These are phyloP conservation scores for Candida sanyiensis DNA, from an alignment of 805 yeast genomes.

Conservation along the genomic window DNA sequence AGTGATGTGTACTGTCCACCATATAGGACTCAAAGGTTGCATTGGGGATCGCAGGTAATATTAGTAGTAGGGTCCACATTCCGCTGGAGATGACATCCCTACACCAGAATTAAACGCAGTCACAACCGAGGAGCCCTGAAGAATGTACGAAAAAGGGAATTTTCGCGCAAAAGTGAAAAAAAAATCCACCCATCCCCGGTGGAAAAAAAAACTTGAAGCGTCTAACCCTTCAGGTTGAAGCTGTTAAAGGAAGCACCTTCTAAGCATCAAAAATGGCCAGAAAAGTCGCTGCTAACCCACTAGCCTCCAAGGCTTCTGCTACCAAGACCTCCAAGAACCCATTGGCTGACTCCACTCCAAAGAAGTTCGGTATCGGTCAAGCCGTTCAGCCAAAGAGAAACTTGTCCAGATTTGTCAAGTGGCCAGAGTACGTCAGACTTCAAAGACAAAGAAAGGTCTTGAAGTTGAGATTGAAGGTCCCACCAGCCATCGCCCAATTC, in stretches of 20 bases:
- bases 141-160: not conserved
- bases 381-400: conserved; percentile 91
- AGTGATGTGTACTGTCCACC: too few species aligned
- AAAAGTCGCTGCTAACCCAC: conserved; percentile 98
- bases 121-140: conserved; percentile 2
- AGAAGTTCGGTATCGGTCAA: conserved; percentile 96
- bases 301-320: conserved; percentile 65
- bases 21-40: too few species aligned
- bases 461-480: conserved; percentile 94
- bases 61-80: too few species aligned
- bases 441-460: conserved; percentile 99
- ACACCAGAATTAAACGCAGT: conserved; percentile 6
- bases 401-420: conserved; percentile 94
- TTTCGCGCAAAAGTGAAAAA: not conserved
- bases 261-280: conserved; percentile 26
- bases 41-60: too few species aligned
- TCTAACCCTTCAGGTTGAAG: not conserved
- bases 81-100: not conserved
- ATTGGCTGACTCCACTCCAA: conserved; percentile 82
- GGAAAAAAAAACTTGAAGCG: conserved; percentile 4
- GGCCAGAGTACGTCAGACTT: conserved; percentile 98
- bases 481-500: conserved; percentile 97
- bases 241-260: not conserved
- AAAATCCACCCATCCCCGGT: not conserved
- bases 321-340: conserved; percentile 68